Conservation (phyloP, 1,139 yeast species). For the Kodamaea arcana region DNA sequence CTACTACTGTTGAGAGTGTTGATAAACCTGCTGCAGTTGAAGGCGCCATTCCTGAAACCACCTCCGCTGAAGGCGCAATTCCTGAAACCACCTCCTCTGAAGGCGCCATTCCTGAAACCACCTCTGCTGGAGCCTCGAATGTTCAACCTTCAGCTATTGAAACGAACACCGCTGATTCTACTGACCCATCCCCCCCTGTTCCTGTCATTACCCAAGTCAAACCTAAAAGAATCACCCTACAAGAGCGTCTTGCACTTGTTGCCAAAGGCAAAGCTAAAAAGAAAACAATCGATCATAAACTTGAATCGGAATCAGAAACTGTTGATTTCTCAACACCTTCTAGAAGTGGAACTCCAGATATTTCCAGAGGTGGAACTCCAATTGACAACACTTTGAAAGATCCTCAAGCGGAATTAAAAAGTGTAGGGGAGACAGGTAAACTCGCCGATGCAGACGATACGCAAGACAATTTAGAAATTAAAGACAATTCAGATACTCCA, state of each 20-base stretch:
- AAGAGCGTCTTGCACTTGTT: slow-evolving; percentile 79
- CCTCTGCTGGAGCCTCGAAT: background rate
- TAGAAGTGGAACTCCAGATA: no score
- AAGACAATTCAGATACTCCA: no score
- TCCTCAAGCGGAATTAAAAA: slow-evolving; percentile 1
- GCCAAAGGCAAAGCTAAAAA: slow-evolving; percentile 47
- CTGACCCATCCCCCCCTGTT: no score
- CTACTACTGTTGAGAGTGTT: background rate
- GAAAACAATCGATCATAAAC: slow-evolving; percentile 5
- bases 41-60: no score
- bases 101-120: background rate
- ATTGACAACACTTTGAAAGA: background rate
- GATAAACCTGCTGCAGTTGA: no score
- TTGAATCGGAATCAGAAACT: background rate
- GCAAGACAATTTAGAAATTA: no score
- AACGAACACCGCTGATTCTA: no score
- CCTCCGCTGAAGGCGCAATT: background rate
- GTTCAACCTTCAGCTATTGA: no score
- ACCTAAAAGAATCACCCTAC: slow-evolving; percentile 54
- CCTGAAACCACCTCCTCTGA: background rate
- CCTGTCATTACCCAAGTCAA: no score
- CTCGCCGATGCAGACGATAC: no score
- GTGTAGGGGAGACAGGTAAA: no score
- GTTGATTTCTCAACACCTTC: background rate
- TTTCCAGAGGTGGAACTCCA: background rate